phyloP scores from a whole-genome alignment of 2,329 filamentous ascomycete genomes.

The Colletotrichum higginsianum region DNA sequence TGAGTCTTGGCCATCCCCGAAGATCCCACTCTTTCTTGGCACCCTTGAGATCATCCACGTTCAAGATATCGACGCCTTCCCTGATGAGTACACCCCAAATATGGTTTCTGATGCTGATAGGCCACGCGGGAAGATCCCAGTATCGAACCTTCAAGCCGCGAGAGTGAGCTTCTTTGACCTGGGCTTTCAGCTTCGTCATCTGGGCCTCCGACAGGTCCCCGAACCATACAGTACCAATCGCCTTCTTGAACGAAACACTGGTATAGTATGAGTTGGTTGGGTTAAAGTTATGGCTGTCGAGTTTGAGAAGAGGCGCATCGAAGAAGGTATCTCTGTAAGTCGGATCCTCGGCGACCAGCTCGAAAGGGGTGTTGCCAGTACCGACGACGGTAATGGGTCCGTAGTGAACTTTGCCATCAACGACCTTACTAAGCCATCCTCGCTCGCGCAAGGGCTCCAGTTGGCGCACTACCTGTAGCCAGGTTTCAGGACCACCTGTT shows the following conservation, averaged over 20 bases:
- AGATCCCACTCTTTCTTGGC: conserved; percentile 57
- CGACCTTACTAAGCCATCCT: conserved; percentile 70
- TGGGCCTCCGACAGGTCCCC: conserved; percentile 61
- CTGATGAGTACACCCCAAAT: conserved; percentile 69
- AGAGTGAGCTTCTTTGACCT: conserved; percentile 65
- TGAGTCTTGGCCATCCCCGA: conserved; percentile 34
- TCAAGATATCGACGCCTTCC: conserved; percentile 74
- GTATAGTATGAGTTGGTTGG: conserved; percentile 76
- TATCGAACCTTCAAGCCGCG: conserved; percentile 71
- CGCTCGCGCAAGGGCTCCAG: conserved; percentile 71
- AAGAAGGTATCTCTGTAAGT: conserved; percentile 75
- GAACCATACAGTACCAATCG: conserved; percentile 67
- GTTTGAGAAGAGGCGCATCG: conserved; percentile 72
- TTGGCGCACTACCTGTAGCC: conserved; percentile 66
- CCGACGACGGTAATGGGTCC: conserved; percentile 78
- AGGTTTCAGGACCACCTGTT: conserved; percentile 66
- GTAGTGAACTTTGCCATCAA: conserved; percentile 63
- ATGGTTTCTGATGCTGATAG: conserved; percentile 65
- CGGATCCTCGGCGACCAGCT: conserved; percentile 65
- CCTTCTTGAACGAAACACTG: conserved; percentile 68
- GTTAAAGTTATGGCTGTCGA: conserved; percentile 58
- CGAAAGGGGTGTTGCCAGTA: conserved; percentile 75
- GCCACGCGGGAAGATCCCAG: conserved; percentile 74
- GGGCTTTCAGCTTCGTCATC: conserved; percentile 58
- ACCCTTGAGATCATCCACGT: conserved; percentile 71